Base-by-base conservation (phyloP, 345 rosid species). In the Jatropha curcas region DNA sequence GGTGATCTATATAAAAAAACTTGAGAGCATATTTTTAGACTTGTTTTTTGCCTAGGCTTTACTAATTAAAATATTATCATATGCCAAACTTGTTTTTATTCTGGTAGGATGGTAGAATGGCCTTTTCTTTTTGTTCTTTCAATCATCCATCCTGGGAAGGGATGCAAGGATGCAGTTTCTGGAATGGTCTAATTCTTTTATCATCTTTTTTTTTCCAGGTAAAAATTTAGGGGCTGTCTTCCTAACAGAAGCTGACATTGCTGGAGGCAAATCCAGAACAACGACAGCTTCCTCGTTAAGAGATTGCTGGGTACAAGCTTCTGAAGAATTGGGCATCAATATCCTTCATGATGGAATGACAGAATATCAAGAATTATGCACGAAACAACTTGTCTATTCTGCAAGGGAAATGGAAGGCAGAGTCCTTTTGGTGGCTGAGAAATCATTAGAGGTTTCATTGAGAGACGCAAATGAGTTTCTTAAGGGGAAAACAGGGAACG, bases 211-310 rank as follows among this genome's bases (percentile, higher is more conserved):
- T 63, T 69, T 52, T 69, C 16, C 88, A 88, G 93, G 86, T 52
- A 46, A 72, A 53, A 82, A 75, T 73, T 58, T 89, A 74, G 93
- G 86, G 71, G 92, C 85, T 6, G 90, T 86, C 58, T 45, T 87
- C 71, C 43, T 91, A 64, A 92, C 96, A 33, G 98, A 95, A 83
- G 86, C 83, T 25, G 82, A 86, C 46, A 88, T 95, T 30, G 92
- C 87, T 3, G 97, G 97, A 73, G 88, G 82, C 41, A 84, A 80
- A 67, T 79, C 82, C 67, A 90, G 98, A 75, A 85, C 91, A 50
- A 87, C 94, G 24, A 28, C 86, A 1, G 84, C 86, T 27, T 45
- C 84, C 13, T 71, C 76, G 70, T 76, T 92, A 78, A 82, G 82
- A 67, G 92, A 90, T 60, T 68, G 71, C 77, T 90, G 99, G 98